Evolutionary conservation across 805 yeast species (phyloP), one percentile per base, ranked within the genome.

Genomic region (Metschnikowia henanensis): DNA sequence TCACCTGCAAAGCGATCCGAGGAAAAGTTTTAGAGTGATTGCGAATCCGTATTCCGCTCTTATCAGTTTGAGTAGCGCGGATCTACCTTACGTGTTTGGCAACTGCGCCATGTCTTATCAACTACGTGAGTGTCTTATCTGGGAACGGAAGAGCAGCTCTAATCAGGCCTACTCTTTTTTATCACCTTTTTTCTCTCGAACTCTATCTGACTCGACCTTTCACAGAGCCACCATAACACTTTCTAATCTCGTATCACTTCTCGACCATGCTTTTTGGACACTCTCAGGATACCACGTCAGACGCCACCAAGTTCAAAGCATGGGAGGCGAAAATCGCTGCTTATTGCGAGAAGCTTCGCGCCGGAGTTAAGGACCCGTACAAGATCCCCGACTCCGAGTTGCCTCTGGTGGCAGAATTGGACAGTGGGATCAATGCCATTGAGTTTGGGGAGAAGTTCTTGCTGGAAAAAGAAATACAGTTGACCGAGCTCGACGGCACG

Each of bases 321-420:
- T 68, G 61, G 58, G 46, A 55, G 32, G 69, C 70, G 18, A 68
- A 66, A 47, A 53, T 69, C 31, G 49, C 59, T 30, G 64, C 60
- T 0, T 69, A 68, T 45, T 51, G 60, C 19, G 44, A 55, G 10
- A 50, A 50, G 6, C 51, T 66, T 20, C 51, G 48, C 2, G 56
- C 43, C 6, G 61, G 56, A 3, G 53, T 65, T 22, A 32, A 33
- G 17, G 51, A 37, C 15, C 47, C 52, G 8, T 53, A 39, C 35
- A 50, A 39, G 32, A 40, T 51, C 16, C 42, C 56, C 4, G 44
- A 45, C 15, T 29, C 43, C 25, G 31, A 32, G 21, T 22, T 50
- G 36, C 56, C 56, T 17, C 49, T 43, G 53, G 26, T 43, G 30
- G 41, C 23, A 10, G 50, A 48, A 22, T 48, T 52, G 45, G 55